A percentile compares a stretch with the other conserved stretches of the same genome.
These are phyloP conservation scores for Colletotrichum sp. DNA, from an alignment of 2,329 filamentous ascomycete genomes.

Conservation along the genomic window DNA sequence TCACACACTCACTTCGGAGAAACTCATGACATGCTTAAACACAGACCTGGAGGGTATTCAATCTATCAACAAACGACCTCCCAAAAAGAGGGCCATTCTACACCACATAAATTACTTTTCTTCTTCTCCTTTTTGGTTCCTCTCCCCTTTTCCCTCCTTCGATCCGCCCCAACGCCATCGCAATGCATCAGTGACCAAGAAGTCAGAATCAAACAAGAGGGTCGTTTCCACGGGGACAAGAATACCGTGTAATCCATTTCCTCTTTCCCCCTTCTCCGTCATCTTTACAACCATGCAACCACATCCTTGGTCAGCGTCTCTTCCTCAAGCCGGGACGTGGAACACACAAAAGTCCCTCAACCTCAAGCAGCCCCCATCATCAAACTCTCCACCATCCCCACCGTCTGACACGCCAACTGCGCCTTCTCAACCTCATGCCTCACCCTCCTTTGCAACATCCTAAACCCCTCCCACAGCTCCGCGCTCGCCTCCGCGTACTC, in stretches of 20 bases:
- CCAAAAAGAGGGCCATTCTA: background rate
- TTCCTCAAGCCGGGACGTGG: accelerated
- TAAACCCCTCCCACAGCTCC: conserved; percentile 74
- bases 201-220: background rate
- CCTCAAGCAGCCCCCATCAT: conserved; percentile 51
- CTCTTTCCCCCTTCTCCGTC: background rate
- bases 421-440: conserved; percentile 80
- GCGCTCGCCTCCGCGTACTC: conserved; percentile 77
- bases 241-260: background rate
- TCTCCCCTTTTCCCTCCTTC: conserved; percentile 8
- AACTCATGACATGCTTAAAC: too few species aligned
- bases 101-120: background rate
- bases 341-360: background rate
- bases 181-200: conserved; percentile 37
- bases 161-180: conserved; percentile 39
- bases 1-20: too few species aligned
- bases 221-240: background rate
- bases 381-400: conserved; percentile 82
- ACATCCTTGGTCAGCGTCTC: too few species aligned
- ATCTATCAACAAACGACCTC: background rate
- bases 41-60: background rate
- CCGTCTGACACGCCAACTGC: conserved; percentile 80
- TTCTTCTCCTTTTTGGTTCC: conserved; percentile 1
- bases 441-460: conserved; percentile 72
- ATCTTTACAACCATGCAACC: background rate